Conservation (phyloP, 2,329 filamentous ascomycete genomes). For the Mycosphaerella sp. region DNA sequence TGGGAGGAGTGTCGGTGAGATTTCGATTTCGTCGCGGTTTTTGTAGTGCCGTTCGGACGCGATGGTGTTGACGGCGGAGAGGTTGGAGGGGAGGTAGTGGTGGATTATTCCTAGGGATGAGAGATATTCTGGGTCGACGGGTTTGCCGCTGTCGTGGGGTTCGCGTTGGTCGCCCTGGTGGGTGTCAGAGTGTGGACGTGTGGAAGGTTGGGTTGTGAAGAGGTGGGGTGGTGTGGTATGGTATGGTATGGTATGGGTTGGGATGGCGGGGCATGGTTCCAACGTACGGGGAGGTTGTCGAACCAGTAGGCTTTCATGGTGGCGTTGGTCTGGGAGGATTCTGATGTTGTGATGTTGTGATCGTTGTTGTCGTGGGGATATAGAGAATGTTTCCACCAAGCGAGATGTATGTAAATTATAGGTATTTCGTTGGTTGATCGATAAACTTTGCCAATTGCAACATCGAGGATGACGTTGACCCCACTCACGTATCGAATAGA, state of each 20-base stretch:
- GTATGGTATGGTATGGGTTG: not conserved
- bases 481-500: not conserved
- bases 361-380: too few relatives aligned
- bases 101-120: constrained; percentile 73
- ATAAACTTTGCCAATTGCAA: not conserved
- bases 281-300: constrained; percentile 56
- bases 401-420: too few relatives aligned
- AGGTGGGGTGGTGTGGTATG: not conserved
- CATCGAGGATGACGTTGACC: not conserved
- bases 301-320: constrained; percentile 67
- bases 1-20: constrained; percentile 78
- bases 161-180: constrained; percentile 83
- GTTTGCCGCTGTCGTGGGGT: constrained; percentile 75
- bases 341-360: constrained; percentile 1
- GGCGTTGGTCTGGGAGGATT: not conserved
- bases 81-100: constrained; percentile 56
- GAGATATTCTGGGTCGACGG: constrained; percentile 61
- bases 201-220: not conserved
- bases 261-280: not conserved
- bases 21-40: constrained; percentile 88
- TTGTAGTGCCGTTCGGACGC: constrained; percentile 74
- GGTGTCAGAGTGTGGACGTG: constrained; percentile 4
- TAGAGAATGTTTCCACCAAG: too few relatives aligned
- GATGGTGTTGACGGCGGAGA: constrained; percentile 65
- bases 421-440: not conserved